Base-by-base conservation (phyloP, 192 early-diverging fungal species). In the Oehlia diaphana region DNA sequence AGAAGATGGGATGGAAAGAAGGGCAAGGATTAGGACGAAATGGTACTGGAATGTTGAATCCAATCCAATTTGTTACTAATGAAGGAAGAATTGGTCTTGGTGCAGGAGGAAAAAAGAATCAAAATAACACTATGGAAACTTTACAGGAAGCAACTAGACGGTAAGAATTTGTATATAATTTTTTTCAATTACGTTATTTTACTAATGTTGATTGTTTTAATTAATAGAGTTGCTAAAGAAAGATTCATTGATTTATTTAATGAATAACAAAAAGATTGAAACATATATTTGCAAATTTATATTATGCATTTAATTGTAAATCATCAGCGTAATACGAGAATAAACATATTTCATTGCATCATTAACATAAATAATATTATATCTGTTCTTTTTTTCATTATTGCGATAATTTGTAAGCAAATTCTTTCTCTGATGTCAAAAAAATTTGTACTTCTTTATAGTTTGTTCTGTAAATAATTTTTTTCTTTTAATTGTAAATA, bases 1-100 rank as follows among this genome's bases (percentile, higher is more conserved):
- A 88, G 53, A 89, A 87, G 31, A 88, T 92, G 88, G 92, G 92
- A 0, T 93, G 92, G 92, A 89, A 89, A 66, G 89, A 91, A 77
- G 92, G 91, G 8, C 83, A 88, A 68, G 88, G 88, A 1, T 78
- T 92, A n/a, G 91, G 91, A 6, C 81, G 85, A 26, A 78, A 81
- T 77, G 82, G 85, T 5, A 82, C 72, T 2, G 89, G 89, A 1
- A 90, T 88, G 35, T 80, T 83, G 19, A 83, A 81, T 19, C 89
- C 89, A 6, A 82, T 90, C n/a, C 78, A 88, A 33, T 87, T 69
- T 66, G n/a, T 66, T 47, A 68, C 64, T 8, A 78, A 78, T 69
- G 65, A 78, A 19, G 76, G 76, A 68, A 58, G 61, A n/a, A 21
- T 14, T 23, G 76, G 76, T 49, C 65, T 78, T 66, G 76, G 76